phyloP scores from a whole-genome alignment of 495 filamentous ascomycete genomes.

The Oleoguttula mirabilis region DNA sequence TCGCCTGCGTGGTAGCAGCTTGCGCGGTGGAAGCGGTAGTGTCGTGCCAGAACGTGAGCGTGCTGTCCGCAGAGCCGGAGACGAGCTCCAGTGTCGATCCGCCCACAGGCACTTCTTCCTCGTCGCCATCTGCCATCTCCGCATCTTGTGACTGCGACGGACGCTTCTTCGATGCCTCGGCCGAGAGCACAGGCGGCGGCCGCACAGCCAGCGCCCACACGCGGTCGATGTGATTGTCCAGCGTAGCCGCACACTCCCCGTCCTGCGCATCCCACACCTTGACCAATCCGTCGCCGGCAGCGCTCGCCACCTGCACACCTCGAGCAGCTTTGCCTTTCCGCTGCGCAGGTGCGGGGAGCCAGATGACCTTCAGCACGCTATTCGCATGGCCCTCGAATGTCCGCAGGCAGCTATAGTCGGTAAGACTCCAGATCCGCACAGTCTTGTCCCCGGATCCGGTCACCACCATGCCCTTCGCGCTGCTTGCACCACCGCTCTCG shows the following conservation, averaged over 20 bases:
- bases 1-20: slow-evolving; percentile 53
- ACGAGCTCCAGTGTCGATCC: slow-evolving; percentile 39
- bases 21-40: slow-evolving; percentile 71
- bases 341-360: slow-evolving; percentile 54
- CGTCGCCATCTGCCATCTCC: slow-evolving; percentile 5
- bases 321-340: slow-evolving; percentile 33
- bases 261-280: slow-evolving; percentile 79
- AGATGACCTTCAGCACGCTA: slow-evolving; percentile 84
- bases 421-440: slow-evolving; percentile 86
- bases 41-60: slow-evolving; percentile 89
- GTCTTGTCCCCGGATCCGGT: slow-evolving; percentile 93
- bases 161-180: slow-evolving; percentile 1
- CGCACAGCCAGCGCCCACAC: slow-evolving; percentile 79
- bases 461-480: slow-evolving; percentile 59
- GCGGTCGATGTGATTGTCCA: slow-evolving; percentile 92
- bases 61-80: slow-evolving; percentile 80
- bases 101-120: background rate
- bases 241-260: slow-evolving; percentile 73
- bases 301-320: slow-evolving; percentile 60
- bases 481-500: slow-evolving; percentile 46
- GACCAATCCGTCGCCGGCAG: slow-evolving; percentile 89
- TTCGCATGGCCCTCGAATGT: slow-evolving; percentile 96
- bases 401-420: slow-evolving; percentile 82
- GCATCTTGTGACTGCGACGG: background rate
- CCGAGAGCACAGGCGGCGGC: slow-evolving; percentile 35